Evolutionary conservation across 345 rosid species (phyloP).

Genomic region (Lepidium aucheri): DNA sequence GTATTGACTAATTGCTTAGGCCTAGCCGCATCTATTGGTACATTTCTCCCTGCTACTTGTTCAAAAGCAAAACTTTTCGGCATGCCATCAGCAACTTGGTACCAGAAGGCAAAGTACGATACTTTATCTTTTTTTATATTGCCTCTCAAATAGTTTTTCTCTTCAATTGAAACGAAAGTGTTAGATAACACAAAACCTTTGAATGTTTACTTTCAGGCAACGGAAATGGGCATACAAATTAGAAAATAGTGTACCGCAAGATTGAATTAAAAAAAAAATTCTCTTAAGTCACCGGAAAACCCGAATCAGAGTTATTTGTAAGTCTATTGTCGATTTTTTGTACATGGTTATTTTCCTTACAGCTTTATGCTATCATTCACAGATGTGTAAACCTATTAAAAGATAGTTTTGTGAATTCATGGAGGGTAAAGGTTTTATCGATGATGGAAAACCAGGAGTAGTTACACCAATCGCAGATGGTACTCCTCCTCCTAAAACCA

Average conservation of each 20-base stretch:
- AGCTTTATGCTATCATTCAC: not conserved
- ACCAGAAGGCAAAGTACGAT: conserved; percentile 74
- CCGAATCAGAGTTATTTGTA: no score
- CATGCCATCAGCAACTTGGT: conserved; percentile 95
- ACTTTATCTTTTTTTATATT: not conserved
- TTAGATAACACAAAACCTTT: not conserved
- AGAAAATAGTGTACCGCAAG: conserved; percentile 70
- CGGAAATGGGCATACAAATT: conserved; percentile 61
- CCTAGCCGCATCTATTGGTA: conserved; percentile 89
- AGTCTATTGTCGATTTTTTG: not conserved
- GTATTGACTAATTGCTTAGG: conserved; percentile 92
- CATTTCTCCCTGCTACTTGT: conserved; percentile 82
- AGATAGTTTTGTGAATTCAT: no score
- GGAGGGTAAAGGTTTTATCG: conserved; percentile 85
- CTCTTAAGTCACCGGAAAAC: no score
- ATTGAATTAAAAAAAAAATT: conserved; percentile 68
- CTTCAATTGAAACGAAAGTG: not conserved
- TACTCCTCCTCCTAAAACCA: conserved; percentile 64
- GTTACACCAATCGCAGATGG: conserved; percentile 67
- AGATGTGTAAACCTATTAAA: no score
- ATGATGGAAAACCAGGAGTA: conserved; percentile 85
- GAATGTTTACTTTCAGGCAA: conserved; percentile 45
- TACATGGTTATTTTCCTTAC: not conserved
- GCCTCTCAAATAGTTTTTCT: not conserved
- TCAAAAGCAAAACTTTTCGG: no score